phyloP scores from a whole-genome alignment of 331 rosid species.

The Cydonia oblonga region DNA sequence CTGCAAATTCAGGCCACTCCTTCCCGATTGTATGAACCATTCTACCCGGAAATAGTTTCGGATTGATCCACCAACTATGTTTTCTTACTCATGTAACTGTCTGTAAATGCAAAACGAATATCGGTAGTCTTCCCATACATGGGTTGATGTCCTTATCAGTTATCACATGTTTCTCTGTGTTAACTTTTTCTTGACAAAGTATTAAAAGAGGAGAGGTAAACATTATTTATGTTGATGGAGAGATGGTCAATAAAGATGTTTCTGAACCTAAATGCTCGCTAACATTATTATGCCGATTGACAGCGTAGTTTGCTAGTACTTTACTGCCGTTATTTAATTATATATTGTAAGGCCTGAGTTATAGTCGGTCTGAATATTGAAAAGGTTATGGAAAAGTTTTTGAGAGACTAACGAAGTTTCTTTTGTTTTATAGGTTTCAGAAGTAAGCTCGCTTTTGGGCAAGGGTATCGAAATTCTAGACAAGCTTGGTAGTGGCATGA shows the following conservation, averaged over 20 bases:
- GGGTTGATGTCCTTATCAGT: not conserved
- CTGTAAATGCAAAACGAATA: not conserved
- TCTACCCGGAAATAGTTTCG: not conserved
- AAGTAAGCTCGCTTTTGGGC: slow-evolving; percentile 80
- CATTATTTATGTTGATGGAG: no score
- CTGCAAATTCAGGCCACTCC: not conserved
- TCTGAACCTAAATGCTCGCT: no score
- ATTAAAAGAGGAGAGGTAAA: no score
- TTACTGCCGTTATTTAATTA: no score
- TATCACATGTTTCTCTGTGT: no score
- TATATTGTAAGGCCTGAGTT: no score
- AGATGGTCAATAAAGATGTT: no score
- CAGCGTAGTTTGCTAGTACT: no score
- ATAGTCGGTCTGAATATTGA: not conserved
- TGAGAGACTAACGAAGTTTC: not conserved
- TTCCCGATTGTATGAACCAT: not conserved
- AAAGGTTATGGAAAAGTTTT: not conserved
- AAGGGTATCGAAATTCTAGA: slow-evolving; percentile 92
- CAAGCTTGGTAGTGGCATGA: slow-evolving; percentile 93
- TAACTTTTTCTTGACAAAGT: no score
- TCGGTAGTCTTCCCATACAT: no score
- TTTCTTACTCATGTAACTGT: not conserved
- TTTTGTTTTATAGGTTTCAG: slow-evolving; percentile 64
- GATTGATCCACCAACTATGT: not conserved
- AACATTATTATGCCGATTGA: no score